phyloP scores from a whole-genome alignment of 306 rosid genomes.

The Quercus rubra region DNA sequence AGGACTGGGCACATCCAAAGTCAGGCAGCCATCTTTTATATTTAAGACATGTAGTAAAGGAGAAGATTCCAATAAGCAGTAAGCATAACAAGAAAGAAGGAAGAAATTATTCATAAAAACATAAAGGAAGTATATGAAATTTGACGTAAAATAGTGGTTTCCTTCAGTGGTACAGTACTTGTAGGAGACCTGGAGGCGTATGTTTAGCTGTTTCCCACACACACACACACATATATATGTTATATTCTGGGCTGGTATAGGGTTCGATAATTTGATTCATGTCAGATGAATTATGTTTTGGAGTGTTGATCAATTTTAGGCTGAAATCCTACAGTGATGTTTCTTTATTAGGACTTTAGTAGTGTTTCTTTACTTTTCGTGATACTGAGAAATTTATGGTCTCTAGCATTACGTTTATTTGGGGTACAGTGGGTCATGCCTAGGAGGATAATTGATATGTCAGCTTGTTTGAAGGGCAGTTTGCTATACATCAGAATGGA shows the following conservation, averaged over 20 bases:
- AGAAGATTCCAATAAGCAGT: neutral
- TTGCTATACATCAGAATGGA: no score
- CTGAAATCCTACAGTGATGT: neutral
- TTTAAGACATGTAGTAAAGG: neutral
- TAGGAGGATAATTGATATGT: no score
- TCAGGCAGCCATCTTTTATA: neutral
- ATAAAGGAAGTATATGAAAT: neutral
- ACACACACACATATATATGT: neutral
- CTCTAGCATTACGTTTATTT: no score
- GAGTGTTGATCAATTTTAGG: neutral
- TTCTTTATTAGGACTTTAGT: neutral
- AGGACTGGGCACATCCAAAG: neutral
- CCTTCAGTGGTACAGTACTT: neutral
- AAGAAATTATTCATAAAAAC: neutral
- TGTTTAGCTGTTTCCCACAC: neutral
- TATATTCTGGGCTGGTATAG: neutral
- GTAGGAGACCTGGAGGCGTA: neutral
- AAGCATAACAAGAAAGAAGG: neutral
- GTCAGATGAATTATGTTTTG: neutral
- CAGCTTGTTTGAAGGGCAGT: no score
- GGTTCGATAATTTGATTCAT: neutral
- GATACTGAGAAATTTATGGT: no score
- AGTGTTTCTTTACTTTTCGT: no score
- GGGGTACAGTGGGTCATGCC: no score
- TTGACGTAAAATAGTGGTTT: neutral